Conservation (phyloP, 1,284 basidiomycete species). For the Rhizoctonia solani region DNA sequence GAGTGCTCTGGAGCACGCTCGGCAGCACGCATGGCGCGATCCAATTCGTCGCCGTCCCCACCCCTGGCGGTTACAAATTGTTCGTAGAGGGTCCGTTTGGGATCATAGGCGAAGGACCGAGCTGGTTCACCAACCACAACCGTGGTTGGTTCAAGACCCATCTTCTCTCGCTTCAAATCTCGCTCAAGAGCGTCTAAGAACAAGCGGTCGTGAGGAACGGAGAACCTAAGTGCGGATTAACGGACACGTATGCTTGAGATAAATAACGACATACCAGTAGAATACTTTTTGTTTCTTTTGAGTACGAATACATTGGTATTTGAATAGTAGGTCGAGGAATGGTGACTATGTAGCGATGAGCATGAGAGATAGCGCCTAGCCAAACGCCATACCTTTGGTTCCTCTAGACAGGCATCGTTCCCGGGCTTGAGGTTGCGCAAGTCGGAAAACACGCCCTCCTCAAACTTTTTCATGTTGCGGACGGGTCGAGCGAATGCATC, state of each 20-base stretch:
- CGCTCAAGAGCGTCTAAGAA: slow-evolving; percentile 93
- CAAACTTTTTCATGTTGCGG: slow-evolving; percentile 86
- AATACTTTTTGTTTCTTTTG: slow-evolving; percentile 97
- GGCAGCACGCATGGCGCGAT: slow-evolving; percentile 55
- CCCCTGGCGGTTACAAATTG: slow-evolving; percentile 71
- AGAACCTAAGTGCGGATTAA: slow-evolving; percentile 57
- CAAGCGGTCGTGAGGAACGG: slow-evolving; percentile 90
- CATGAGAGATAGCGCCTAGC: slow-evolving; percentile 7
- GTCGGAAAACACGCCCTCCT: slow-evolving; percentile 92
- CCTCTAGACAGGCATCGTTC: slow-evolving; percentile 85
- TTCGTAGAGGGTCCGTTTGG: slow-evolving; percentile 81
- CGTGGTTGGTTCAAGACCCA: slow-evolving; percentile 82
- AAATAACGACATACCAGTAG: slow-evolving; percentile 67
- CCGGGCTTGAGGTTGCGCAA: slow-evolving; percentile 90
- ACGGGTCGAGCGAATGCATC: slow-evolving; percentile 83
- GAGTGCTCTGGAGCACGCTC: slow-evolving; percentile 46
- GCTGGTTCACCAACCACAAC: slow-evolving; percentile 78
- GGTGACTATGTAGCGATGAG: slow-evolving; percentile 60
- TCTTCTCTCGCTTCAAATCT: slow-evolving; percentile 90
- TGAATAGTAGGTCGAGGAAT: slow-evolving; percentile 90
- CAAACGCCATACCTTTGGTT: slow-evolving; percentile 72
- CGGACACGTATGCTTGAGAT: background rate
- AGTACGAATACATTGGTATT: slow-evolving; percentile 91
- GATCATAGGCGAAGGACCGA: slow-evolving; percentile 79
- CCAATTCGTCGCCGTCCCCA: slow-evolving; percentile 58